Percentiles rank a stretch among this genome's conserved stretches.
Conservation (phyloP, 371 early-diverging fungal species). For the Apophysomyces sp. region DNA sequence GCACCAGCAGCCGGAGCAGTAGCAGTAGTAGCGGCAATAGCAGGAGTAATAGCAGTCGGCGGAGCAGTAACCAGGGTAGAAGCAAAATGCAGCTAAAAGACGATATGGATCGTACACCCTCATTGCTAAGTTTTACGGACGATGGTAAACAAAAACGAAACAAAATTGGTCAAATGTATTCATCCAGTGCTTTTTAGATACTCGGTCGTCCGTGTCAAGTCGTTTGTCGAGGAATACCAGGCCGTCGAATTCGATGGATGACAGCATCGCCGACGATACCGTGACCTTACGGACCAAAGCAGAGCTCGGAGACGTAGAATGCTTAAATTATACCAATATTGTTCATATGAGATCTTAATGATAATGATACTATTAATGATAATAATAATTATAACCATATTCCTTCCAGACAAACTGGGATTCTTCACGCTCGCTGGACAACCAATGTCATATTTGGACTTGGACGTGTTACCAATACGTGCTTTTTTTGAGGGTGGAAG, state of each 20-base stretch:
- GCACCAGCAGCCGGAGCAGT: neutral
- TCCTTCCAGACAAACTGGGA: too few relatives aligned
- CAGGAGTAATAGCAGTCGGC: too few relatives aligned
- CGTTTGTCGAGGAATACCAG: too few relatives aligned
- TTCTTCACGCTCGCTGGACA: neutral
- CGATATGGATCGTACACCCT: neutral
- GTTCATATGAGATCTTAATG: too few relatives aligned
- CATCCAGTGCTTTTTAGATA: neutral
- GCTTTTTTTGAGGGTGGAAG: constrained; percentile 4
- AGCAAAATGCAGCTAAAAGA: neutral
- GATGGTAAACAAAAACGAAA: neutral
- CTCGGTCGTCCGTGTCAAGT: neutral
- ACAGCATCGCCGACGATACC: too few relatives aligned
- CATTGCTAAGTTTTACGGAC: neutral
- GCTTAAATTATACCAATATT: too few relatives aligned
- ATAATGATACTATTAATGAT: too few relatives aligned
- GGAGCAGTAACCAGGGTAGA: neutral
- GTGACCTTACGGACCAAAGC: too few relatives aligned
- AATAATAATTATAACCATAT: too few relatives aligned
- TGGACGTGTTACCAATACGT: constrained; percentile 22
- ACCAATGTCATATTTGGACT: constrained; percentile 21
- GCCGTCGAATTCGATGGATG: too few relatives aligned
- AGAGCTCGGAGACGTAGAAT: too few relatives aligned
- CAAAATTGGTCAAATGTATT: neutral
- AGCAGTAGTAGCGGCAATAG: neutral